Evolutionary conservation across 352 stramenopile species (phyloP), one percentile per base, ranked within the genome.

Genomic region (Phytophthora nicotianae): DNA sequence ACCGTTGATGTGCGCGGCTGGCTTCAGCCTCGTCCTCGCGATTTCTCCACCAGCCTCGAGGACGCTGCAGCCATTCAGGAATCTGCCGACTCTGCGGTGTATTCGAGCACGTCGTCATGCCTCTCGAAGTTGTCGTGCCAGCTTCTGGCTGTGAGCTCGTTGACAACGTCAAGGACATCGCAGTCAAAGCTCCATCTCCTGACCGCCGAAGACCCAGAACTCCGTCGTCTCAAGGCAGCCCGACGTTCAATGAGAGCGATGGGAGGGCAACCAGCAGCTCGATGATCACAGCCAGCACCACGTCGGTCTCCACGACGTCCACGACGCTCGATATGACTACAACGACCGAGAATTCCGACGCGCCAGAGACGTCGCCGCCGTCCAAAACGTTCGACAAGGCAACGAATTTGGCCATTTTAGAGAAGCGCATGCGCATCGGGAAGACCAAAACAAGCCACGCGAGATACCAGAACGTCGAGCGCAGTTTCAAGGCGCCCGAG

Each of bases 401-500:
- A 24, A 84, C 72, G 2, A 79, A 88, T 24, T 62, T 75, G 33
- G 79, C 74, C 61, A 65, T 86, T 37, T 64, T 86, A n/a, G 74
- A 86, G 9, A 84, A 81, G 42, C 75, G 75, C 1, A 79, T 83
- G 60, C 69, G 77, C n/a, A 81, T 86, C 21, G 74, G 75, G 20
- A 83, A 80, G 41, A 72, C 65, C 1, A 88, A 88, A 38, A 58
- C 76, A 5, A 75, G 75, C 0, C 76, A 72, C 49, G 72, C 65
- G n/a, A 77, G 74, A 45, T 90, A 84, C 65, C 77, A 81, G 21
- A 62, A 65, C 10, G 67, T 70, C n/a, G 70, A 82, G 33, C 70
- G 79, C 24, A 83, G 70, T 40, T 89, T 89, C 62, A 89, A 87
- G 50, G 75, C 83, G 33, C 86, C 83, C 4, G 75, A 68, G 23